phyloP scores from a whole-genome alignment of 148 eudicot genomes.

The Nepenthes gracilis region DNA sequence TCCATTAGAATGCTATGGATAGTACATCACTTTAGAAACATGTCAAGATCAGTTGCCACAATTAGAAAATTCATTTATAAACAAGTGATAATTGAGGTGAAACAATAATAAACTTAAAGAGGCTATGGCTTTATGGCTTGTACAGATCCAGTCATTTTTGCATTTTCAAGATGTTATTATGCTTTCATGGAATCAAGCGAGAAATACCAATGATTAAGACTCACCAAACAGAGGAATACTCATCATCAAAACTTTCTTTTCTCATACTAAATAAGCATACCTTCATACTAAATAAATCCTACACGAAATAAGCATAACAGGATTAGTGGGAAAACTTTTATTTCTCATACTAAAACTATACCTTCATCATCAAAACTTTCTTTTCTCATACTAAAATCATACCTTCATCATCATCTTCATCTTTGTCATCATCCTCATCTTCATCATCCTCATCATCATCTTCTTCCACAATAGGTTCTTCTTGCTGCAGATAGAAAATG shows the following conservation, averaged over 20 bases:
- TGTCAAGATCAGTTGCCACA: no score
- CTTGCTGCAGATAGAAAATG: constrained; percentile 23
- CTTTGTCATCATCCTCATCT: constrained; percentile 49
- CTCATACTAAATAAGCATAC: neutral
- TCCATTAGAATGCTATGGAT: neutral
- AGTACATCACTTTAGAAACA: no score
- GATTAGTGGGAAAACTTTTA: neutral
- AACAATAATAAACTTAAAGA: no score
- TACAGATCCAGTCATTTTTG: no score
- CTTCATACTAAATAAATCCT: no score
- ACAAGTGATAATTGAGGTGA: no score
- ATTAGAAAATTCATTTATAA: no score
- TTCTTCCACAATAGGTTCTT: constrained; percentile 69
- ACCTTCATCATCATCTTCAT: constrained; percentile 56
- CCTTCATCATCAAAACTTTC: constrained; percentile 32
- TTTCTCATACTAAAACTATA: constrained; percentile 2
- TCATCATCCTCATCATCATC: constrained; percentile 69
- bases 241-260: neutral
- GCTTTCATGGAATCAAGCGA: no score
- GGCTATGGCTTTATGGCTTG: no score
- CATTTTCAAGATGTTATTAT: no score
- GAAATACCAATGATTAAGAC: no score
- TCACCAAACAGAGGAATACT: neutral
- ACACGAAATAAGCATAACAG: neutral
- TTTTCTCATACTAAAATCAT: neutral